Base-by-base conservation (phyloP, 2,329 filamentous ascomycete species). In the Fusarium sp. region DNA sequence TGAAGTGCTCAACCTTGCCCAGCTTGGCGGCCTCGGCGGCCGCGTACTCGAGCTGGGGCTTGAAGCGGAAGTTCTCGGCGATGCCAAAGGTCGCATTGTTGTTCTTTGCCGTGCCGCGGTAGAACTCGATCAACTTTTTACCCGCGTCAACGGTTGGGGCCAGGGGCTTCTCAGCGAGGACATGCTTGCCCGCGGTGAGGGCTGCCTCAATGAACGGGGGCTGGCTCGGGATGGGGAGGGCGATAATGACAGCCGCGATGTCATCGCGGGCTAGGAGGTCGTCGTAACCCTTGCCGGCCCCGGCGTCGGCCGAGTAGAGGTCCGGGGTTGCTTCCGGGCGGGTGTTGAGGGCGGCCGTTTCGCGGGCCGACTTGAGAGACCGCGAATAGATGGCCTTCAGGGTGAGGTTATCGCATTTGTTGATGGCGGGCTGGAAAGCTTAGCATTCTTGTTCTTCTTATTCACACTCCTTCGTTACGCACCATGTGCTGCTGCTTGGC, bases 51-150 rank as follows among this genome's bases (percentile, higher is more conserved):
- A 89, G 89, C 11, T 83, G 82, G 31, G 86, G 82, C 59, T 88
- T 78, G 80, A 89, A 94, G 53, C 92, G 87, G 76, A 89, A 92
- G 79, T 95, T 94, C 79, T 95, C 93, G 0, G 91, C 92, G 4
- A 95, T 85, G 13, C 84, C 83, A 80, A 89, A 89, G 7, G 85
- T 86, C 12, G 75, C 75, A 34, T 62, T 65, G 36, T 66, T 71
- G 11, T 74, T 73, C 11, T 65, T 65, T 12, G 73, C 73, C 6
- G 82, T 62, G 4, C 62, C 54, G 18, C 70, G 67, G 64, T 78
- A 78, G 66, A 74, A 79, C 6, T 74, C 78, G 41, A 87, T 79
- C 9, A 87, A 80, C 60, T 79, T 75, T 66, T 78, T 72, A 15
- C 80, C 85, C 2, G 76, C 73, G 2, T 82, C 81, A 9, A 91